phyloP scores from a whole-genome alignment of 2,329 filamentous ascomycete genomes.

The Shiraia bambusicola region DNA sequence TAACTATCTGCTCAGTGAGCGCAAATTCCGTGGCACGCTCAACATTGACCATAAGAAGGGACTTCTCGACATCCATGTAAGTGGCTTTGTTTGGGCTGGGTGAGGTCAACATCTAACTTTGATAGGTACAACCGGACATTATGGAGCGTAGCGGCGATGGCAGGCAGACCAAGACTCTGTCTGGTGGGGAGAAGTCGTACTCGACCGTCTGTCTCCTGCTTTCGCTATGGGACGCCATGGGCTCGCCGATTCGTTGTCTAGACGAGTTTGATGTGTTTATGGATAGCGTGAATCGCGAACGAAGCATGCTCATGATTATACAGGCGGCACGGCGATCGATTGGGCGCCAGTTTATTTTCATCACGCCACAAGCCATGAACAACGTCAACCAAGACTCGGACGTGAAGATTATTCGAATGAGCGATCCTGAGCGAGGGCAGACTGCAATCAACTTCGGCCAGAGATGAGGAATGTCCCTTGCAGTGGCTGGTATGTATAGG shows the following conservation, averaged over 20 bases:
- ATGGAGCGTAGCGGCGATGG: slow-evolving; percentile 70
- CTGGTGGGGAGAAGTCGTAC: slow-evolving; percentile 96
- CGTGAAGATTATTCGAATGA: slow-evolving; percentile 75
- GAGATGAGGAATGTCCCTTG: slow-evolving; percentile 4
- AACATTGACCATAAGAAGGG: slow-evolving; percentile 74
- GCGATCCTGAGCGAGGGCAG: slow-evolving; percentile 55
- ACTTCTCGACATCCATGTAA: slow-evolving; percentile 72
- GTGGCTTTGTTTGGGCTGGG: neutral
- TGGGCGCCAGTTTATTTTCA: slow-evolving; percentile 93
- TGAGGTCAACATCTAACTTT: slow-evolving; percentile 4
- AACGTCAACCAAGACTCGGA: slow-evolving; percentile 55
- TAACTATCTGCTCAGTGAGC: slow-evolving; percentile 82
- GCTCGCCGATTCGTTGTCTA: slow-evolving; percentile 87
- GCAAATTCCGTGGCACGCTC: slow-evolving; percentile 82
- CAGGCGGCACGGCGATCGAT: slow-evolving; percentile 79
- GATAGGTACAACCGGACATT: slow-evolving; percentile 63
- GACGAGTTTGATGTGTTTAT: slow-evolving; percentile 99
- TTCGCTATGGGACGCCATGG: slow-evolving; percentile 97
- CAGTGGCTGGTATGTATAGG: no score
- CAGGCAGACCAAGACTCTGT: slow-evolving; percentile 86
- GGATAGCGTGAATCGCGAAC: slow-evolving; percentile 92
- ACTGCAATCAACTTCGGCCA: slow-evolving; percentile 42
- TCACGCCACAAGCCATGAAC: slow-evolving; percentile 84
- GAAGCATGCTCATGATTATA: slow-evolving; percentile 93
- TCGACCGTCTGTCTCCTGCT: slow-evolving; percentile 92